phyloP scores from a whole-genome alignment of 768 basidiomycete species.

The Boletus coccyginus region DNA sequence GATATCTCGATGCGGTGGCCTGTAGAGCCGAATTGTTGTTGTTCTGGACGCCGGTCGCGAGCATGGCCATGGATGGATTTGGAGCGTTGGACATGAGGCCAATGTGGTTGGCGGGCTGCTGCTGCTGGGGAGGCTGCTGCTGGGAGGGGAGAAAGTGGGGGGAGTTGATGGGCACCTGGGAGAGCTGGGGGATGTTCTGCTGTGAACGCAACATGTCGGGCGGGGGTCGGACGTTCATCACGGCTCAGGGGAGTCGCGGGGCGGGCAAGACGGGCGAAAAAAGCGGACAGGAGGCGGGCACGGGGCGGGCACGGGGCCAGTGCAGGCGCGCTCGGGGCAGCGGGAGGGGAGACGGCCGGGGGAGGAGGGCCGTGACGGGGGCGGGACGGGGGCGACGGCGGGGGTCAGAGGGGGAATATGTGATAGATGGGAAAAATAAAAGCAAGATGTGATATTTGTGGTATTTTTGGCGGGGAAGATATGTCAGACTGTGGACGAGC shows the following conservation, averaged over 20 bases:
- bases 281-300: background rate
- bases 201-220: constrained; percentile 45
- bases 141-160: constrained; percentile 39
- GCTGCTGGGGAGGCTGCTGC: constrained; percentile 35
- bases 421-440: constrained; percentile 14
- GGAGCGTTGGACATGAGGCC: constrained; percentile 35
- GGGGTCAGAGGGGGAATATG: constrained; percentile 4
- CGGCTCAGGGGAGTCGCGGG: background rate
- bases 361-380: constrained; percentile 8
- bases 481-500: constrained; percentile 27
- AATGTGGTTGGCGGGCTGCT: constrained; percentile 35
- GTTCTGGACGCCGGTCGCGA: constrained; percentile 30
- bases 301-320: background rate
- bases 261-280: constrained; percentile 2
- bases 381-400: constrained; percentile 1
- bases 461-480: constrained; percentile 28
- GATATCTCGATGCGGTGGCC: constrained; percentile 23
- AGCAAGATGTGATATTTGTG: constrained; percentile 27
- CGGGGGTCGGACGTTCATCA: constrained; percentile 49
- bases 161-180: constrained; percentile 35
- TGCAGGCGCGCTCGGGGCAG: background rate
- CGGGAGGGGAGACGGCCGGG: background rate
- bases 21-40: constrained; percentile 22
- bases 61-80: constrained; percentile 39
- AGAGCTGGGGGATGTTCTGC: constrained; percentile 40